Evolutionary conservation across 2,329 filamentous ascomycete genomes (phyloP), one percentile per base, ranked within the genome.

Genomic region (Claviceps quebecensis): DNA sequence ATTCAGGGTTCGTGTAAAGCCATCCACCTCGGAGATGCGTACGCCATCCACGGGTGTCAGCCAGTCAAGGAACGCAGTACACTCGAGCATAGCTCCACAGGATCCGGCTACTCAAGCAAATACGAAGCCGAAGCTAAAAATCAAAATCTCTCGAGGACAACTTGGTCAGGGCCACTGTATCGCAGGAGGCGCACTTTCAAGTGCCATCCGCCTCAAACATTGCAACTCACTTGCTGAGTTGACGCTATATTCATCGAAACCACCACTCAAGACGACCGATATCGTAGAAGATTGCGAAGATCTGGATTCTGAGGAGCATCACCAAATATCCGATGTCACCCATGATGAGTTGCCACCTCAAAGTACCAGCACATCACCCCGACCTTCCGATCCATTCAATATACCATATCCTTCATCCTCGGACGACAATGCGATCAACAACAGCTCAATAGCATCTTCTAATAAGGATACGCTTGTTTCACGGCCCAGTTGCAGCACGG

Each of bases 321-420:
- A 23, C n/a, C 11, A 26, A 16, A 22, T 39, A 2, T 46, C 53
- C 53, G 49, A 57, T 53, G 36, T n/a, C 37, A 17, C 53, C 29
- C 29, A 34, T 54, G 16, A 51, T 50, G 51, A 34, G 46, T 3
- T 48, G 51, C 37, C 51, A 34, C 16, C 29, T 52, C 41, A 53
- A 51, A 41, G 39, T 13, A 41, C 36, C n/a, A 51, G 56, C 16
- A 52, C 48, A 38, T 60, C 59, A 1, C 53, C 56, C 6, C 57
- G 57, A 39, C 47, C 57, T 22, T 65, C 65, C 13, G 63, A 68
- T 26, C 65, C 65, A 41, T 67, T 68, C 50, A 65, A 65, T 44
- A 63, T 69, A 49, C 52, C 59, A 13, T 66, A 64, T 51, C 65
- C 65, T 6, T 57, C 58, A 3, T 59, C 61, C 2, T 52, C 55